Conservation (phyloP, 2,329 filamentous ascomycete genomes). For the Cytospora chrysosperma region DNA sequence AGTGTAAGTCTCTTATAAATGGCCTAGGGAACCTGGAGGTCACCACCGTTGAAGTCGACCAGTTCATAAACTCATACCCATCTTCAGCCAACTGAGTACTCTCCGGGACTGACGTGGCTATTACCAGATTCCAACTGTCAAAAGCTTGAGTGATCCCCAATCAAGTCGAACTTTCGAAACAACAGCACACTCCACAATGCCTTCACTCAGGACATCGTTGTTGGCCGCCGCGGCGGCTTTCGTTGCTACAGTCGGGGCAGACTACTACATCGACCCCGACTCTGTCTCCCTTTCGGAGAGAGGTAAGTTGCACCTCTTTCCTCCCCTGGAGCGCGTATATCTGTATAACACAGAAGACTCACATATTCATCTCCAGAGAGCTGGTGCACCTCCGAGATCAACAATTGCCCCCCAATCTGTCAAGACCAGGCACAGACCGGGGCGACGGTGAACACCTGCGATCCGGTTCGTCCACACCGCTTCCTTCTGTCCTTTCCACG, state of each 20-base stretch:
- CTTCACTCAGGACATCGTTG: conserved; percentile 51
- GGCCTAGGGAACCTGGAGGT: no score
- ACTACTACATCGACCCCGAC: conserved; percentile 62
- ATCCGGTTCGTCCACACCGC: conserved; percentile 54
- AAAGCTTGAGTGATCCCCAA: not conserved
- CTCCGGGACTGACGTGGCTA: not conserved
- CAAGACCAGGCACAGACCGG: conserved; percentile 54
- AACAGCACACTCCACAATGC: conserved; percentile 43
- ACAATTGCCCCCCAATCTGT: conserved; percentile 72
- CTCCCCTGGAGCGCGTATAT: conserved; percentile 5
- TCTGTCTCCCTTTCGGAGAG: conserved; percentile 53
- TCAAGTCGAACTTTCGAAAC: not conserved
- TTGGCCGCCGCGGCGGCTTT: conserved; percentile 56
- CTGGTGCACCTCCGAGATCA: conserved; percentile 66
- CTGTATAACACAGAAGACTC: conserved; percentile 19
- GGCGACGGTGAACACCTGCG: conserved; percentile 63
- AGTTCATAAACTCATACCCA: not conserved
- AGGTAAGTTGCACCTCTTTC: no score
- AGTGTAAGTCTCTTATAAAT: not conserved
- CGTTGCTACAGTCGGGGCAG: conserved; percentile 51
- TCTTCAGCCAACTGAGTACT: no score
- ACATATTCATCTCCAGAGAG: conserved; percentile 38
- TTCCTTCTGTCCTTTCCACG: not conserved
- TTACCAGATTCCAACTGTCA: not conserved
- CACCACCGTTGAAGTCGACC: not conserved